Conservation (phyloP, 2,329 filamentous ascomycete genomes). For the Aureobasidium sp. region DNA sequence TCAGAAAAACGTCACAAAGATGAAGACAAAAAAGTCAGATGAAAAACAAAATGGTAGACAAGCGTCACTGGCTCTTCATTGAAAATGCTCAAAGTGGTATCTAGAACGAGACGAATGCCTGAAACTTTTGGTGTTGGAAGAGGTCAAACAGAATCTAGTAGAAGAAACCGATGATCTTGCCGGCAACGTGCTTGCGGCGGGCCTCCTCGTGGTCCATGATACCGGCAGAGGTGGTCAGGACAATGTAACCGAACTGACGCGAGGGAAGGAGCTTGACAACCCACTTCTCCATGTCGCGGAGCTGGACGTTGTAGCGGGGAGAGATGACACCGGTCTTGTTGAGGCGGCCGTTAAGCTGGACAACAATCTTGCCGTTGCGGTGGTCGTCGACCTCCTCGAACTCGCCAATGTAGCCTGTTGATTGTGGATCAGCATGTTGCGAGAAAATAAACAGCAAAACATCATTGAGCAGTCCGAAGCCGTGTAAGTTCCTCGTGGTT, state of each 20-base stretch:
- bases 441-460: conserved; percentile 86
- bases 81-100: conserved; percentile 15
- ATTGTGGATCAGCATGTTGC: conserved; percentile 67
- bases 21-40: neutral
- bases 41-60: neutral
- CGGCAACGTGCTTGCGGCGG: conserved; percentile 95
- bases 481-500: conserved; percentile 86
- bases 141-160: conserved; percentile 51
- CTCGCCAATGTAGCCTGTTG: conserved; percentile 91
- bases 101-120: conserved; percentile 16
- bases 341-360: conserved; percentile 95
- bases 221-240: conserved; percentile 96
- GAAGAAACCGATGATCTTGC: conserved; percentile 99
- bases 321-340: conserved; percentile 99
- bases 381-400: conserved; percentile 99
- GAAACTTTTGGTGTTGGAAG: conserved; percentile 13
- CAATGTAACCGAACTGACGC: conserved; percentile 99
- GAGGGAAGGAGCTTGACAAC: conserved; percentile 97
- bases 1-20: neutral
- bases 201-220: conserved; percentile 99
- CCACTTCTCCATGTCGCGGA: conserved; percentile 98
- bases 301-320: conserved; percentile 98
- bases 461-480: conserved; percentile 71
- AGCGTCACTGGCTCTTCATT: conserved; percentile 14
- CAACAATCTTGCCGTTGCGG: conserved; percentile 99